A percentile compares a stretch with the other conserved stretches of the same genome.
These are phyloP conservation scores for Prototheca wickerhamii DNA, from an alignment of 163 green algal genomes.

Conservation along the genomic window DNA sequence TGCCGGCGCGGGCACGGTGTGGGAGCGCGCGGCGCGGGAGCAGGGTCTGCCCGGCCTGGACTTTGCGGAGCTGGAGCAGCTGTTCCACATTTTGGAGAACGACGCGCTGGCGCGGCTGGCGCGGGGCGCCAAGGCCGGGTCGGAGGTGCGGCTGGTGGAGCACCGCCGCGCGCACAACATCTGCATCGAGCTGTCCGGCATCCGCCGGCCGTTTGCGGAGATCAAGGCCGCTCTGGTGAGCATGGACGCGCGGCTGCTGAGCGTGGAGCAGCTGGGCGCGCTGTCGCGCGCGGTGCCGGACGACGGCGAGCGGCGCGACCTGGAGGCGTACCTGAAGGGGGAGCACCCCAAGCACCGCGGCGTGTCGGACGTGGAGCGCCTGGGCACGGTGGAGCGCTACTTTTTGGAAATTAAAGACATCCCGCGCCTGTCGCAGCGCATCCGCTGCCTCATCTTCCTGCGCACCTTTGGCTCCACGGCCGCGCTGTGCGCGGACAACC, in stretches of 20 bases:
- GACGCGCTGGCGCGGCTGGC: slow-evolving; percentile 31
- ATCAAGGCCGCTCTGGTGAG: slow-evolving; percentile 55
- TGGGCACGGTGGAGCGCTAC: slow-evolving; percentile 70
- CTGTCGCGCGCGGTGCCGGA: slow-evolving; percentile 52
- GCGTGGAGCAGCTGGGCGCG: slow-evolving; percentile 54
- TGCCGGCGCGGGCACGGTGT: slow-evolving; percentile 46
- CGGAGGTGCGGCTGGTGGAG: slow-evolving; percentile 54
- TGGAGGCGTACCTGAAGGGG: slow-evolving; percentile 48
- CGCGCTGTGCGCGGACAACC: slow-evolving; percentile 38
- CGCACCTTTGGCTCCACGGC: slow-evolving; percentile 33
- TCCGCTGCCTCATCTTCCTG: slow-evolving; percentile 54
- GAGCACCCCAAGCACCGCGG: slow-evolving; percentile 50
- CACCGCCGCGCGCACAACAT: slow-evolving; percentile 72
- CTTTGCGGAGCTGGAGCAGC: slow-evolving; percentile 44
- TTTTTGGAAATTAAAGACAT: slow-evolving; percentile 70
- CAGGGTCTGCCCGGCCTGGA: slow-evolving; percentile 29
- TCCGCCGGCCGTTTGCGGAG: slow-evolving; percentile 50
- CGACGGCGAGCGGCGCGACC: slow-evolving; percentile 43
- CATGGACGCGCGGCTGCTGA: slow-evolving; percentile 52
- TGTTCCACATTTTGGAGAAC: slow-evolving; percentile 59
- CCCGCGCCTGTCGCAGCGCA: slow-evolving; percentile 50
- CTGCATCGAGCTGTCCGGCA: slow-evolving; percentile 68
- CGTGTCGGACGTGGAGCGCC: slow-evolving; percentile 38
- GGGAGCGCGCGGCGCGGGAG: slow-evolving; percentile 11
- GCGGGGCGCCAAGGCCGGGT: slow-evolving; percentile 12